Evolutionary conservation across 305 asterid genomes (phyloP).

Genomic region (Ilex paraguariensis): DNA sequence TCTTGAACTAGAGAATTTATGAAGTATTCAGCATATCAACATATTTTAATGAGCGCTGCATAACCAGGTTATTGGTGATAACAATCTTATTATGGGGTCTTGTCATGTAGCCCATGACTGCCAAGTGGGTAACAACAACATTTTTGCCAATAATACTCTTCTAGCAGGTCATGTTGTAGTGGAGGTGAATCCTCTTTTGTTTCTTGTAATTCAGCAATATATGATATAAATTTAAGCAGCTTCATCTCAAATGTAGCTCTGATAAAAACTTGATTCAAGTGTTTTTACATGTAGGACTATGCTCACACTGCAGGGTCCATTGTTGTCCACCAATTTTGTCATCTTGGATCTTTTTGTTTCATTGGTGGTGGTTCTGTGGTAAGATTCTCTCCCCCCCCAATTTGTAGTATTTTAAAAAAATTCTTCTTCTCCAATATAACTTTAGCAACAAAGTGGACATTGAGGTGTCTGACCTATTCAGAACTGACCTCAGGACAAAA

Average conservation of each 20-base stretch:
- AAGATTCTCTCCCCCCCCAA: slow-evolving; percentile 15
- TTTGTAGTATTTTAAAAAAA: not conserved
- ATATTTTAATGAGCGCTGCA: slow-evolving; percentile 9
- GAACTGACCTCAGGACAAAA: too few species aligned
- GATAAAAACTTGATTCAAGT: slow-evolving; percentile 8
- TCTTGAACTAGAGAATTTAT: slow-evolving; percentile 2
- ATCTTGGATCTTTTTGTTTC: slow-evolving; percentile 84
- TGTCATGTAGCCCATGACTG: slow-evolving; percentile 98
- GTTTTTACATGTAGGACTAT: slow-evolving; percentile 54
- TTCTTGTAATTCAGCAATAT: slow-evolving; percentile 11
- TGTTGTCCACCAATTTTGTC: slow-evolving; percentile 89
- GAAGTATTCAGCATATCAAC: slow-evolving; percentile 3
- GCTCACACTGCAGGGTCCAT: slow-evolving; percentile 82
- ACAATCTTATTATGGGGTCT: slow-evolving; percentile 91
- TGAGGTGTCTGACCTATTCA: too few species aligned
- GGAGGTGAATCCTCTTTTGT: slow-evolving; percentile 47
- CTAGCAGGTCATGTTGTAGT: slow-evolving; percentile 92
- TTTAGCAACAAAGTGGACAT: too few species aligned
- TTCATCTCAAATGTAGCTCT: too few species aligned
- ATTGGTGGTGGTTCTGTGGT: slow-evolving; percentile 98
- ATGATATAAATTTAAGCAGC: not conserved
- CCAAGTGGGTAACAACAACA: slow-evolving; percentile 73
- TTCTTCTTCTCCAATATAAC: not conserved
- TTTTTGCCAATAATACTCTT: slow-evolving; percentile 87
- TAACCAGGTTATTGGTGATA: slow-evolving; percentile 73